Evolutionary conservation across 371 early-diverging fungal species (phyloP).

Genomic region (Haplosporangium sp.): DNA sequence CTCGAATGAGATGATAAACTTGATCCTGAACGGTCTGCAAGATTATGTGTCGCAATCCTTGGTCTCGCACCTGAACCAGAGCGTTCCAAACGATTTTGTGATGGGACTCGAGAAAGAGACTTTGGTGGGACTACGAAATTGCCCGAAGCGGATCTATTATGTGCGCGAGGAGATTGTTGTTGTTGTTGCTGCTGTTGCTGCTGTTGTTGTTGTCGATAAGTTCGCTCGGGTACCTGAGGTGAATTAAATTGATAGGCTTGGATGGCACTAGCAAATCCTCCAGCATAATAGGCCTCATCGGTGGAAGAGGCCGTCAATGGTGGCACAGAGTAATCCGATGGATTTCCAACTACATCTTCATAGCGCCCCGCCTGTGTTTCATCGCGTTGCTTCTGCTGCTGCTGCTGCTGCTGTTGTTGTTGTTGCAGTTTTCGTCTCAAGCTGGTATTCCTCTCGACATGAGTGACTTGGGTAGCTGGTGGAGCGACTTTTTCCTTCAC

Average conservation of each 20-base stretch:
- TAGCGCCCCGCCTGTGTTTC: neutral
- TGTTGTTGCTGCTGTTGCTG: no score
- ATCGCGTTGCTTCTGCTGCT: neutral
- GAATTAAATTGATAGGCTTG: constrained; percentile 5
- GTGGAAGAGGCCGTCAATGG: constrained; percentile 21
- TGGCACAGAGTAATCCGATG: constrained; percentile 18
- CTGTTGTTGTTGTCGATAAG: neutral
- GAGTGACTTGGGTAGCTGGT: no score
- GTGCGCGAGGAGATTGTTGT: constrained; percentile 3
- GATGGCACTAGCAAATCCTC: constrained; percentile 2
- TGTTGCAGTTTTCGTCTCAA: neutral
- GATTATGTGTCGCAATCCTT: constrained; percentile 3
- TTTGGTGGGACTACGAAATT: neutral
- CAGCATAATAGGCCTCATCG: constrained; percentile 12
- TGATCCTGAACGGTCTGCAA: constrained; percentile 1
- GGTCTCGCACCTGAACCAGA: neutral
- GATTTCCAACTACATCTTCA: no score
- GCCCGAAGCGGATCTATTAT: constrained; percentile 7
- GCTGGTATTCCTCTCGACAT: neutral
- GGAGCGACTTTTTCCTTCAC: neutral
- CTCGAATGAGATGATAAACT: constrained; percentile 5
- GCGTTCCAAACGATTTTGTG: neutral
- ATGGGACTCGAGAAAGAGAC: neutral
- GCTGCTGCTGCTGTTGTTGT: neutral
- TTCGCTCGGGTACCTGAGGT: constrained; percentile 4